These are phyloP conservation scores for Vaccinium vitisidaea DNA, from an alignment of 148 eudicot genomes.

Conservation along the genomic window DNA sequence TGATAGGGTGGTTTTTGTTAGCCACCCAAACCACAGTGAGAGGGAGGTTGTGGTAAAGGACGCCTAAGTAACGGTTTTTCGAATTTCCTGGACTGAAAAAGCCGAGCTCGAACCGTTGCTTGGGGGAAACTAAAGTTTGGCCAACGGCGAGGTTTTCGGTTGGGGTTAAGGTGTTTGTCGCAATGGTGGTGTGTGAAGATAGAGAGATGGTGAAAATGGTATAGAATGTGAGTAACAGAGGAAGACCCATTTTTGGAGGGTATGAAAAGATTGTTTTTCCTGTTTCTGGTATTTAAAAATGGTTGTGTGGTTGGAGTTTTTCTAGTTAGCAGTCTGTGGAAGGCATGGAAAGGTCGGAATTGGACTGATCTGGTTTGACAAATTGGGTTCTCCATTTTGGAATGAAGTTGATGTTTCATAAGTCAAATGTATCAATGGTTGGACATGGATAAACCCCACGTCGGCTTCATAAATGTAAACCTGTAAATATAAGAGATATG, in stretches of 20 bases:
- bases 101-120: conserved; percentile 21
- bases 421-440: background rate
- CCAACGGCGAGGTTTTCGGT: conserved; percentile 14
- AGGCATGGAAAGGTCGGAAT: background rate
- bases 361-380: background rate
- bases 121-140: conserved; percentile 17
- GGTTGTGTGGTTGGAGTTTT: background rate
- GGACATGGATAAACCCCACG: background rate
- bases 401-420: background rate
- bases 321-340: background rate
- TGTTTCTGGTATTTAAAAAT: background rate
- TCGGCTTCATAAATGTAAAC: background rate
- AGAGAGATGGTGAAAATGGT: background rate
- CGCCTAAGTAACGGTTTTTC: conserved; percentile 1
- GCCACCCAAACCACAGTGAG: conserved; percentile 22
- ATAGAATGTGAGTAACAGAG: background rate
- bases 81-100: conserved; percentile 22
- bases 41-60: conserved; percentile 15
- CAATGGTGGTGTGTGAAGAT: background rate
- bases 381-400: conserved; percentile 1
- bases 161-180: conserved; percentile 16
- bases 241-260: background rate
- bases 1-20: conserved; percentile 12
- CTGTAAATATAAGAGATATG: too few species aligned
- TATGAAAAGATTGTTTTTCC: background rate